Conservation (phyloP, 1,284 basidiomycete species). For the Laetiporus sulphureus region DNA sequence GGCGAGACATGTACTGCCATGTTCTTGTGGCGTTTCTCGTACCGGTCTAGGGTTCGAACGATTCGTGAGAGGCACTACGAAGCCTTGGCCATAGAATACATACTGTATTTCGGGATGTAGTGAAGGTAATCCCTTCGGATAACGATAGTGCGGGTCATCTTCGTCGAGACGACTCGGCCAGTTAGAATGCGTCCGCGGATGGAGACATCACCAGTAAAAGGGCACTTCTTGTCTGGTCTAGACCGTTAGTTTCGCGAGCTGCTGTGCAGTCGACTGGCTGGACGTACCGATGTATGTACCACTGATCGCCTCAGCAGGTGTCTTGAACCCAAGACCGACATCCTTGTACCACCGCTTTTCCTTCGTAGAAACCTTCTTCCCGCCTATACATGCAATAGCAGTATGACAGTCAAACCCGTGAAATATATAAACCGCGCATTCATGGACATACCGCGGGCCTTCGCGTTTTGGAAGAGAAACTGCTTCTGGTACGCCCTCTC, state of each 20-base stretch:
- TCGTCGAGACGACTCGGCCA: conserved; percentile 95
- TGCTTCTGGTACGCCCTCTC: conserved; percentile 98
- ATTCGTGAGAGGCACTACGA: not conserved
- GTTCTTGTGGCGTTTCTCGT: conserved; percentile 99
- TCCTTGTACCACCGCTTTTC: conserved; percentile 99
- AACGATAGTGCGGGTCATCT: conserved; percentile 99
- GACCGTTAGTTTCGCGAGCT: not conserved
- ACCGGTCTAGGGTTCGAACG: conserved; percentile 64
- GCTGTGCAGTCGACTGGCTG: not conserved
- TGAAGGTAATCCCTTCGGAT: conserved; percentile 99
- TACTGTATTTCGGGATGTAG: conserved; percentile 98
- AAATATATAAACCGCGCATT: conserved; percentile 4
- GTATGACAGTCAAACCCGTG: conserved; percentile 5
- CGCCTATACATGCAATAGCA: conserved; percentile 36
- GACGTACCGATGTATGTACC: conserved; percentile 93
- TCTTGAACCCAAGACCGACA: conserved; percentile 96
- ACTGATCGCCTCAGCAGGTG: conserved; percentile 91
- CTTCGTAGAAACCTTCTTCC: conserved; percentile 89
- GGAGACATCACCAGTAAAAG: conserved; percentile 92
- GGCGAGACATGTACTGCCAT: conserved; percentile 95
- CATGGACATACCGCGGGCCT: conserved; percentile 66
- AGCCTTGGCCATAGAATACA: conserved; percentile 19
- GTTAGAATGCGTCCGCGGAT: conserved; percentile 99
- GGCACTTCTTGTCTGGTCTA: conserved; percentile 94
- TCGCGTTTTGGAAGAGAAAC: conserved; percentile 96